phyloP scores from a whole-genome alignment of 768 basidiomycete genomes.

The Paxillus rubicundulus region DNA sequence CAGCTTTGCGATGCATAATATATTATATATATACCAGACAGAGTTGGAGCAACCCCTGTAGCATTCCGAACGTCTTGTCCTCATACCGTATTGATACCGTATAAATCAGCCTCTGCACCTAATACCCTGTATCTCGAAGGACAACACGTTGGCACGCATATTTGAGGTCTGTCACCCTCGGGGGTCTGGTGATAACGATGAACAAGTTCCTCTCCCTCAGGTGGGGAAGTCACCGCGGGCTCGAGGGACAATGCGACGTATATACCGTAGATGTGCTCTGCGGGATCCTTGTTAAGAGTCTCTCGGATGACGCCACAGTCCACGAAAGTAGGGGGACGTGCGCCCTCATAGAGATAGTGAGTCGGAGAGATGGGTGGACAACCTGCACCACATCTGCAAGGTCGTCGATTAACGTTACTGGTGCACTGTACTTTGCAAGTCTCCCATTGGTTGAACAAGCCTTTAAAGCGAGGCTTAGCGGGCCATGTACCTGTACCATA shows the following conservation, averaged over 20 bases:
- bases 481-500: too few species aligned
- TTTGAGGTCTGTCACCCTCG: too few species aligned
- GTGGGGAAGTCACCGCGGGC: constrained; percentile 3
- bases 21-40: constrained; percentile 7
- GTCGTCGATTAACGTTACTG: too few species aligned
- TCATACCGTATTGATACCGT: neutral
- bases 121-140: neutral
- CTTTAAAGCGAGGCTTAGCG: too few species aligned
- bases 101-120: neutral
- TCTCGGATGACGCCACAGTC: neutral
- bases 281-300: constrained; percentile 4
- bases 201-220: constrained; percentile 15
- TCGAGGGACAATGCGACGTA: constrained; percentile 8
- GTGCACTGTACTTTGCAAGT: too few species aligned
- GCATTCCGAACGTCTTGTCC: constrained; percentile 5
- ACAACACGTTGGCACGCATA: too few species aligned
- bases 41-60: constrained; percentile 5
- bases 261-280: too few species aligned
- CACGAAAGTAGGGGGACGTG: constrained; percentile 18
- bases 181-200: constrained; percentile 7
- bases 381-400: too few species aligned
- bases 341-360: constrained; percentile 15
- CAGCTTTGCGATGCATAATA: neutral
- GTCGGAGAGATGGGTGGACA: neutral
- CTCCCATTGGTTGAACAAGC: too few species aligned